These are phyloP conservation scores for Fusarium virguliforme DNA, from an alignment of 2,329 filamentous ascomycete genomes.

Conservation along the genomic window DNA sequence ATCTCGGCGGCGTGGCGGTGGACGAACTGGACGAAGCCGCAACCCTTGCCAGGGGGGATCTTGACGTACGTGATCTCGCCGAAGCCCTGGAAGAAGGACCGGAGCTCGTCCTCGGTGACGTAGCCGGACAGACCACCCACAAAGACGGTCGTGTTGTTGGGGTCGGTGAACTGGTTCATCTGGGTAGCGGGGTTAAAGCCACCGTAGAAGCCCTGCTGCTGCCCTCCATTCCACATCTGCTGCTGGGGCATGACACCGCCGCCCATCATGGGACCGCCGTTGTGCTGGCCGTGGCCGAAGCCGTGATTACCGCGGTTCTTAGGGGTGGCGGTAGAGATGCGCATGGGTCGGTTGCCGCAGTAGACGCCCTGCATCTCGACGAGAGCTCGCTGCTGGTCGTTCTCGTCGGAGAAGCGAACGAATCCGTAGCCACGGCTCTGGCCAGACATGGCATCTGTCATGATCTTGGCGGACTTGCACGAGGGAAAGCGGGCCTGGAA, in stretches of 20 bases:
- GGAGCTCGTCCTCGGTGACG: constrained; percentile 99
- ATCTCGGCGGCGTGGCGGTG: constrained; percentile 99
- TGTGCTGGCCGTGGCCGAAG: constrained; percentile 62
- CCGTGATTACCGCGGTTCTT: constrained; percentile 79
- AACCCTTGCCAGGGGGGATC: constrained; percentile 99
- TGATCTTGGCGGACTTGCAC: constrained; percentile 99
- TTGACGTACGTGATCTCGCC: constrained; percentile 99
- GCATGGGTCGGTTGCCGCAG: constrained; percentile 98
- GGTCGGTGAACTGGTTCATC: constrained; percentile 99
- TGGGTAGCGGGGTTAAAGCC: constrained; percentile 66
- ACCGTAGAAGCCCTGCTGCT: constrained; percentile 56
- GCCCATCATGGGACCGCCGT: constrained; percentile 64
- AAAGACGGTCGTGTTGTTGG: constrained; percentile 99
- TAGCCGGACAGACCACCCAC: constrained; percentile 97
- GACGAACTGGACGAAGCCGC: constrained; percentile 98
- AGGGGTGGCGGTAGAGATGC: constrained; percentile 96
- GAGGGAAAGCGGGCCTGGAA: constrained; percentile 97
- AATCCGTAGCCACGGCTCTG: constrained; percentile 99
- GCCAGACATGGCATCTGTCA: constrained; percentile 98
- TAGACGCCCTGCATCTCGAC: constrained; percentile 99
- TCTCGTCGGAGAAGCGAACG: constrained; percentile 95
- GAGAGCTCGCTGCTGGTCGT: constrained; percentile 94
- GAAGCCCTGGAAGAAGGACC: constrained; percentile 99
- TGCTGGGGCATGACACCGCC: constrained; percentile 60
- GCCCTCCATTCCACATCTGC: constrained; percentile 59